Percentiles rank a stretch among this genome's conserved stretches.
phyloP scores from a whole-genome alignment of 2,329 filamentous ascomycete species.

The Eurotiales sp. region DNA sequence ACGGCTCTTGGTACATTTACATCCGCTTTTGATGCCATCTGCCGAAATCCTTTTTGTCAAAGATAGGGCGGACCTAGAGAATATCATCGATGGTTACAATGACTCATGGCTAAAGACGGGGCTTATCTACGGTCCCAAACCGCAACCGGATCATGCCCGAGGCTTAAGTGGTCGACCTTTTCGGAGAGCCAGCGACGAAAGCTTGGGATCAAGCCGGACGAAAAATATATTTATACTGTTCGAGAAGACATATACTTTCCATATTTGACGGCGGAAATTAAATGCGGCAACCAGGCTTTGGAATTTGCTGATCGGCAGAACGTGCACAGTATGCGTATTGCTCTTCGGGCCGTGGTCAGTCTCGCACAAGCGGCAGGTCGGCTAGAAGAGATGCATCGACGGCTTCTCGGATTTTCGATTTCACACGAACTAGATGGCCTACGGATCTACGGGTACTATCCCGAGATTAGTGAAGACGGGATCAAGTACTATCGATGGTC shows the following conservation, averaged over 20 bases:
- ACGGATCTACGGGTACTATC: constrained; percentile 23
- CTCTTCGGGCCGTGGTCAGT: neutral
- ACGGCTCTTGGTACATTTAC: neutral
- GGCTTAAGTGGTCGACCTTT: neutral
- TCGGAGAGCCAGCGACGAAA: constrained; percentile 6
- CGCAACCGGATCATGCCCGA: constrained; percentile 7
- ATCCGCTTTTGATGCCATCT: neutral
- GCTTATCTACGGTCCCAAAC: constrained; percentile 5
- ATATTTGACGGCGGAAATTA: neutral
- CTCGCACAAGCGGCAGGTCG: neutral
- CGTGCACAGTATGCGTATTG: constrained; percentile 4
- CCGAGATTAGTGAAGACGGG: constrained; percentile 17
- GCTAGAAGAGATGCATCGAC: constrained; percentile 17
- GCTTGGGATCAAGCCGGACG: neutral
- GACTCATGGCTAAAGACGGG: constrained; percentile 11
- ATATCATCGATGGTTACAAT: constrained; percentile 9
- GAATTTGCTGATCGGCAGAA: neutral
- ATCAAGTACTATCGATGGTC: constrained; percentile 12
- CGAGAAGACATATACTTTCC: constrained; percentile 1
- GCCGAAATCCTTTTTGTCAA: neutral
- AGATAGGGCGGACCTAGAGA: neutral
- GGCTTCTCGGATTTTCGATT: constrained; percentile 22
- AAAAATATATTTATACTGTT: neutral
- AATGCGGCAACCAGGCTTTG: neutral
- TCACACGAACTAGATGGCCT: constrained; percentile 21